phyloP scores from a whole-genome alignment of 306 rosid species.

The Quillaja saponaria region DNA sequence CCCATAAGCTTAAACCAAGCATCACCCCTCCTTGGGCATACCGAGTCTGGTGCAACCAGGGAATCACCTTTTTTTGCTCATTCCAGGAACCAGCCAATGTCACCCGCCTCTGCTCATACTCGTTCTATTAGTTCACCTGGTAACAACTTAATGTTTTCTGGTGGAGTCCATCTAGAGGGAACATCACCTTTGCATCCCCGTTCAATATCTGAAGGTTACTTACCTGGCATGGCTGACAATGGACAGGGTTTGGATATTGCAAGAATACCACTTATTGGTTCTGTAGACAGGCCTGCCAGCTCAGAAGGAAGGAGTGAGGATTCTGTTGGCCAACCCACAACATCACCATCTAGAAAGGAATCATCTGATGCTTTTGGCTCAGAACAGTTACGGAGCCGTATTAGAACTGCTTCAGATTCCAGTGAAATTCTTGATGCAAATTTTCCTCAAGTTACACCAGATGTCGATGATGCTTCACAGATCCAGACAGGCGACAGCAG shows the following conservation, averaged over 20 bases:
- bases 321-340: conserved; percentile 53
- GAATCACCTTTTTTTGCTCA: conserved; percentile 57
- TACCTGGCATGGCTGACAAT: conserved; percentile 47
- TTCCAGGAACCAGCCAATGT: conserved; percentile 58
- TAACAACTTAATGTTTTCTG: conserved; percentile 44
- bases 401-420: conserved; percentile 63
- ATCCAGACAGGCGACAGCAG: conserved; percentile 55
- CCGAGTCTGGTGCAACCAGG: conserved; percentile 57
- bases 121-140: conserved; percentile 60
- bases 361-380: conserved; percentile 45
- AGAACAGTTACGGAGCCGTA: conserved; percentile 59
- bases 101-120: conserved; percentile 62
- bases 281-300: conserved; percentile 66
- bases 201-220: conserved; percentile 73
- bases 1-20: conserved; percentile 52
- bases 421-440: conserved; percentile 48
- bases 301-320: conserved; percentile 61
- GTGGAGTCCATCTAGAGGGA: conserved; percentile 51
- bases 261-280: conserved; percentile 46
- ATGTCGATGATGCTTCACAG: conserved; percentile 49
- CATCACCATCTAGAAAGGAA: conserved; percentile 61
- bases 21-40: conserved; percentile 55
- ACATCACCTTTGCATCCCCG: conserved; percentile 78
- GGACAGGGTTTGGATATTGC: conserved; percentile 56
- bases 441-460: conserved; percentile 52